Conservation (phyloP, 176 grass and related monocot species). For the Ensete ventricosum region DNA sequence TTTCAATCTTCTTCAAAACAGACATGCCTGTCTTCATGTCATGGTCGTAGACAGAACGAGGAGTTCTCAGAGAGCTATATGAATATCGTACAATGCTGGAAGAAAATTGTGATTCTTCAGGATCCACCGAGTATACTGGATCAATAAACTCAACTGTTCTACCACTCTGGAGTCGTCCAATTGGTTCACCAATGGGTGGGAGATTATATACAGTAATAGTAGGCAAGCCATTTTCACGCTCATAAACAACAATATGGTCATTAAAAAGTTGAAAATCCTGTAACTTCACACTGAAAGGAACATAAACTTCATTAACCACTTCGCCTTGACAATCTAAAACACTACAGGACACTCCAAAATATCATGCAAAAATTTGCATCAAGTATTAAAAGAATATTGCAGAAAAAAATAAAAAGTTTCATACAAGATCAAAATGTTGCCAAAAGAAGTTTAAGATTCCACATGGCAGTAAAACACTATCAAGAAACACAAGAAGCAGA, state of each 20-base stretch:
- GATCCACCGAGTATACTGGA: conserved; percentile 52
- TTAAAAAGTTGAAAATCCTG: conserved; percentile 64
- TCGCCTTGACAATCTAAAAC: background rate
- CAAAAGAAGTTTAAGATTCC: background rate
- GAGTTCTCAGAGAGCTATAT: conserved; percentile 78
- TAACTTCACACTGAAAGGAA: conserved; percentile 70
- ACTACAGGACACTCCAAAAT: background rate
- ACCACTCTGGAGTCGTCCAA: conserved; percentile 52
- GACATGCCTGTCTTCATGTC: conserved; percentile 72
- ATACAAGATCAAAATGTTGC: background rate
- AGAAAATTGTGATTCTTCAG: conserved; percentile 46
- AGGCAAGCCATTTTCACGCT: conserved; percentile 76
- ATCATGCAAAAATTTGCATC: background rate
- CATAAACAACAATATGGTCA: conserved; percentile 69
- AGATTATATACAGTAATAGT: conserved; percentile 58
- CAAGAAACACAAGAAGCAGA: background rate
- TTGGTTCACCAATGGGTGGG: conserved; percentile 50
- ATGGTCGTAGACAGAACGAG: conserved; percentile 65
- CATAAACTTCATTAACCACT: conserved; percentile 3
- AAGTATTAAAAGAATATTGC: background rate
- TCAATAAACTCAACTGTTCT: conserved; percentile 59
- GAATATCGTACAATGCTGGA: conserved; percentile 57
- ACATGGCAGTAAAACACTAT: background rate
- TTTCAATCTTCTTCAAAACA: conserved; percentile 71
- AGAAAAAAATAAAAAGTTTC: background rate